Percentiles rank a stretch among this genome's conserved stretches.
phyloP scores from a whole-genome alignment of 2,329 filamentous ascomycete species.

The Fusarium ambrosium region DNA sequence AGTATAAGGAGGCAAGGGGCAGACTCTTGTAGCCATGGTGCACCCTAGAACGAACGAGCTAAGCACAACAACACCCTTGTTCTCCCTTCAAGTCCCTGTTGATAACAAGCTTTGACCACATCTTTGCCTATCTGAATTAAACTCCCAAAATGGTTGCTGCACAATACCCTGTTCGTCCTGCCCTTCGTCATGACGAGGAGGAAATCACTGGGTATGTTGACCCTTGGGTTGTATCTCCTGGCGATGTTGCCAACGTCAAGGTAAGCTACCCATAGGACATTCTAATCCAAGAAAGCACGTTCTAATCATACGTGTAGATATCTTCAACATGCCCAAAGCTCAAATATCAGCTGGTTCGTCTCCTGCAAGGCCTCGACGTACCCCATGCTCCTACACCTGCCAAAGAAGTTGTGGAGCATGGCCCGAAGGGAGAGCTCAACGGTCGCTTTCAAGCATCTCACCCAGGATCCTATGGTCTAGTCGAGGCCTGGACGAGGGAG shows the following conservation, averaged over 20 bases:
- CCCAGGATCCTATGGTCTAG: neutral
- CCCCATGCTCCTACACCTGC: slow-evolving; percentile 7
- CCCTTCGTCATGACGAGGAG: slow-evolving; percentile 1
- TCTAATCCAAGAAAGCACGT: accelerated
- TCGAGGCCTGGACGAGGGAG: neutral
- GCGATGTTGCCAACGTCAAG: neutral
- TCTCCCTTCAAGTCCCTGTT: neutral
- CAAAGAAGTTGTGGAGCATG: slow-evolving; percentile 25
- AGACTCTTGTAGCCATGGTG: neutral
- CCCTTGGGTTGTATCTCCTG: slow-evolving; percentile 4
- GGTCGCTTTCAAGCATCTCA: neutral
- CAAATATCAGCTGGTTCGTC: slow-evolving; percentile 7
- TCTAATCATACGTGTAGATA: neutral
- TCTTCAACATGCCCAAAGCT: slow-evolving; percentile 7
- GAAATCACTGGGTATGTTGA: slow-evolving; percentile 26
- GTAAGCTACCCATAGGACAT: neutral
- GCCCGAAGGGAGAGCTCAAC: neutral
- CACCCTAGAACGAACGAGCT: neutral
- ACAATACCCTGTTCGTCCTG: neutral
- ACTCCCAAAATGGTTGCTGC: neutral
- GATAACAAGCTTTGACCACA: neutral
- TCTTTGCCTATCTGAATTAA: neutral
- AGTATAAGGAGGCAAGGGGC: neutral
- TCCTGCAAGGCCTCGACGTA: slow-evolving; percentile 14
- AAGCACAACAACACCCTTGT: neutral